These are phyloP conservation scores for Glaciozyma antarctica DNA, from an alignment of 768 basidiomycete species.

Conservation along the genomic window DNA sequence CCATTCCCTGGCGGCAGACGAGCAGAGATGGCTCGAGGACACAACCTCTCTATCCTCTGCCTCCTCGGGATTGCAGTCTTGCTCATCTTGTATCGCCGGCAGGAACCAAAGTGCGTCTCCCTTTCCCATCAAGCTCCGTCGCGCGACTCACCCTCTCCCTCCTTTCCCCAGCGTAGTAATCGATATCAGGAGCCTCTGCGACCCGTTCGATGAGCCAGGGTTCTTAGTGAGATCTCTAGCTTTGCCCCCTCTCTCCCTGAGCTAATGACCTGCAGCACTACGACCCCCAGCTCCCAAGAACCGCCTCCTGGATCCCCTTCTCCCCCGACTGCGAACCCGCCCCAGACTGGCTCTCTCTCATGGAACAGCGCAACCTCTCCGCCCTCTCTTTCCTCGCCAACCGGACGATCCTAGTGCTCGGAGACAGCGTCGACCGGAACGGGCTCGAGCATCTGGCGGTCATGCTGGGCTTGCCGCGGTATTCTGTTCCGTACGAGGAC, in stretches of 20 bases:
- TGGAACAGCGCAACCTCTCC: conserved; percentile 13
- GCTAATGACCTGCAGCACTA: conserved; percentile 11
- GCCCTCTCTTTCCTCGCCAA: conserved; percentile 24
- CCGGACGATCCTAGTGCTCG: conserved; percentile 34
- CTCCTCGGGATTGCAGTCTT: too few relatives aligned
- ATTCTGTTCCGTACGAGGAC: conserved; percentile 29
- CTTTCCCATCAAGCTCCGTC: background rate
- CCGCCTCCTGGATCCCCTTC: conserved; percentile 28
- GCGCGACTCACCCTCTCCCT: background rate
- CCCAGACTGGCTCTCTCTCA: conserved; percentile 26
- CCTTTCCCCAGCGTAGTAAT: background rate
- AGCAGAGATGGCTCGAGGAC: too few relatives aligned
- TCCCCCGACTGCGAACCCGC: conserved; percentile 28
- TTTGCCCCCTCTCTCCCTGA: background rate
- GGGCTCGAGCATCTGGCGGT: conserved; percentile 28
- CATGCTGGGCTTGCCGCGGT: conserved; percentile 29
- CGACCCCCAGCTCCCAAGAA: conserved; percentile 7
- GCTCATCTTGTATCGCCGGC: background rate
- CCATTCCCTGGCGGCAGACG: too few relatives aligned
- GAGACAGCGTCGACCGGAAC: conserved; percentile 35
- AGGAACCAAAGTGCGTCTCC: background rate
- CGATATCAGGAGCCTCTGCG: conserved; percentile 8
- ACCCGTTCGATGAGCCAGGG: conserved; percentile 30
- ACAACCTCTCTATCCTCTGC: too few relatives aligned
- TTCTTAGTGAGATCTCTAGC: conserved; percentile 18